Conservation (phyloP, 805 yeast genomes). For the baker's yeast (Saccharomyces cerevisiae) region DNA sequence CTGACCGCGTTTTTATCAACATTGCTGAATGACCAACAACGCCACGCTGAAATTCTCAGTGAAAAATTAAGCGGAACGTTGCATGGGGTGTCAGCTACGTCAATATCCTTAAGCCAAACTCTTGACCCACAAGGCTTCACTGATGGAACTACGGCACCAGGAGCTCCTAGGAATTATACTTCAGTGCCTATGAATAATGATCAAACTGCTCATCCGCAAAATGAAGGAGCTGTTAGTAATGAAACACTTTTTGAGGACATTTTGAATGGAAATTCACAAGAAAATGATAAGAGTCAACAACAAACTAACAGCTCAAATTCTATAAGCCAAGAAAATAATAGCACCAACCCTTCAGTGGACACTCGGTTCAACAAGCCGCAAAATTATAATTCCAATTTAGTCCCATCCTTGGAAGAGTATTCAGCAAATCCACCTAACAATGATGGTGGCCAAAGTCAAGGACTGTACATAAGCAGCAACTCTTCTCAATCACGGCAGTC, state of each 20-base stretch:
- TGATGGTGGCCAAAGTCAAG: not conserved
- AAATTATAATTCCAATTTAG: not conserved
- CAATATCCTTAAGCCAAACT: slow-evolving; percentile 7
- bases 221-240: not conserved
- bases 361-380: not conserved
- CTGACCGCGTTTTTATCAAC: slow-evolving; percentile 20
- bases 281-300: not conserved
- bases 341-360: not conserved
- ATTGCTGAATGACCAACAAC: slow-evolving; percentile 23
- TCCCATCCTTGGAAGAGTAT: not conserved
- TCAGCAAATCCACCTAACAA: not conserved
- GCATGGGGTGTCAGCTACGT: slow-evolving; percentile 19
- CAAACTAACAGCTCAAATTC: not conserved
- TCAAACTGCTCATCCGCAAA: not conserved
- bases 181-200: not conserved
- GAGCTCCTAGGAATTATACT: not conserved
- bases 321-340: not conserved
- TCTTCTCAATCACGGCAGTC: not conserved
- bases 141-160: not conserved
- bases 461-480: not conserved
- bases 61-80: slow-evolving; percentile 20
- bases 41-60: slow-evolving; percentile 22
- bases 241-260: not conserved
- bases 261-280: not conserved
- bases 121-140: not conserved